These are phyloP conservation scores for Lactarius sanguifluus DNA, from an alignment of 768 basidiomycete species.

Conservation along the genomic window DNA sequence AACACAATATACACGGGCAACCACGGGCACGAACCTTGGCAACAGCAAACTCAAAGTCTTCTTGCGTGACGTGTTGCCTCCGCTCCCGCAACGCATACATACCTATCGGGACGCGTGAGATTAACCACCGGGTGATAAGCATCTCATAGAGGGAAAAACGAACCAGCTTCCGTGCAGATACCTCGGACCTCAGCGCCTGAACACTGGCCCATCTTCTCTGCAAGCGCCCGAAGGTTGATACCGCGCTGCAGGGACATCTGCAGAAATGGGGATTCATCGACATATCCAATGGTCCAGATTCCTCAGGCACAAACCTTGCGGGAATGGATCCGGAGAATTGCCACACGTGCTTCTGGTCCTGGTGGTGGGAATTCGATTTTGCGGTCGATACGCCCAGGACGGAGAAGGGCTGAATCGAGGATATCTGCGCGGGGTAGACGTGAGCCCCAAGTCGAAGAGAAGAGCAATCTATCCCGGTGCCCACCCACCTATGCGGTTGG, in stretches of 20 bases:
- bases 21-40: conserved; percentile 66
- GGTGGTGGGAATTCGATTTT: conserved; percentile 99
- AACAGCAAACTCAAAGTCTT: conserved; percentile 98
- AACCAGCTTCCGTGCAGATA: conserved; percentile 96
- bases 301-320: conserved; percentile 65
- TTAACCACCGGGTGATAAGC: conserved; percentile 5
- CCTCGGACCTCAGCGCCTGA: conserved; percentile 97
- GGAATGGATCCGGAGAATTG: conserved; percentile 96
- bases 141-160: conserved; percentile 32
- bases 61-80: conserved; percentile 95
- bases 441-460: neutral
- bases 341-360: conserved; percentile 92
- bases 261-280: neutral
- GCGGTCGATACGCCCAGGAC: conserved; percentile 92
- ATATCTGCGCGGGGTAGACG: conserved; percentile 57
- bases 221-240: conserved; percentile 92
- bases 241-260: conserved; percentile 98
- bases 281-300: neutral
- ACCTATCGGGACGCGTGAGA: conserved; percentile 43
- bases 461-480: neutral
- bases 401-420: conserved; percentile 87
- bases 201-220: conserved; percentile 99
- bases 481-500: conserved; percentile 85
- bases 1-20: conserved; percentile 11
- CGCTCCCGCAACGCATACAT: conserved; percentile 98